Base-by-base conservation (phyloP, 2,329 filamentous ascomycete species). In the Penicillium sclerotigenum region DNA sequence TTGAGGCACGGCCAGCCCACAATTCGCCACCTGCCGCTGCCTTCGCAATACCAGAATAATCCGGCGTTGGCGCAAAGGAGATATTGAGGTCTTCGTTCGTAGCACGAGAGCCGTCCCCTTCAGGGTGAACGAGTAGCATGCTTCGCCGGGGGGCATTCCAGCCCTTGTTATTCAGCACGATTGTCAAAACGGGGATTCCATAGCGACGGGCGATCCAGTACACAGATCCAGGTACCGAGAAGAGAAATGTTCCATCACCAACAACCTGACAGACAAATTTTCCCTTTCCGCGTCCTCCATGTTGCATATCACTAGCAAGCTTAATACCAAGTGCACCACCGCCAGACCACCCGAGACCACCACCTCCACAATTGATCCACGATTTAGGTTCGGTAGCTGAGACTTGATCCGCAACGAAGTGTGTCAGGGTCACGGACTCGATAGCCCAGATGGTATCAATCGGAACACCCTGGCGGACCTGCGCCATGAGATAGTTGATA, bases 351-450 rank as follows among this genome's bases (percentile, higher is more conserved):
- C 89, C 89, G 0, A 93, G 83, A 2, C 90, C 90, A 14, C 88
- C 89, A 0, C 87, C 89, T 1, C 89, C 89, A 68, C 89, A 92
- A 70, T 91, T 92, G 66, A 93, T 84, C 87, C 87, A 91, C 0
- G 84, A 85, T 0, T 88, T 88, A 0, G 89, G 89, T 0, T 84
- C 67, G 0, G 81, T 85, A 2, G 85, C 81, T 64, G 86, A 85
- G 8, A 94, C 75, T 61, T 91, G 88, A 62, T 94, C 88, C 26
- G 84, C 80, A 0, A 91, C 85, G 28, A 85, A 81, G 0, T 72
- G 72, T 0, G 86, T 85, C 56, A 89, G 85, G 0, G 90, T 94
- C 0, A 94, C 90, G 0, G 90, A 86, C 73, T 94, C 90, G 41
- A 94, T 78, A 3, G 85, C 87, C 77, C 83, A 93, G 57, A 93